Evolutionary conservation across 352 stramenopile genomes (phyloP), one percentile per base, ranked within the genome.

Genomic region (Phytophthora sp.): DNA sequence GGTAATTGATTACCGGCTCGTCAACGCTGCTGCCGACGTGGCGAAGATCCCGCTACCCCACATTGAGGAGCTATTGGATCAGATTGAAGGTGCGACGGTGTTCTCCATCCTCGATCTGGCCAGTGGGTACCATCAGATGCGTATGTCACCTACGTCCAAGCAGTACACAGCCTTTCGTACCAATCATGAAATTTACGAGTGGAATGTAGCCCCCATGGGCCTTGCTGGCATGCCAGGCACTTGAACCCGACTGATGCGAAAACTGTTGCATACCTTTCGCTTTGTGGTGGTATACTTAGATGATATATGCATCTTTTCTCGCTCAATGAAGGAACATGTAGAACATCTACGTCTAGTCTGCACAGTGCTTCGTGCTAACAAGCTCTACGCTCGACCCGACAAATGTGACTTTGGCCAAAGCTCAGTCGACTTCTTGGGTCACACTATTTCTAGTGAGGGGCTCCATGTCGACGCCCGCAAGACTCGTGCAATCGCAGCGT

Each of bases 331-430:
- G 12, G 43, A 62, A 2, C 54, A 62, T 2, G 26, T 39, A 12
- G 59, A 72, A n/a, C 72, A 75, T 18, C 13, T 80, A 1, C 35
- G 43, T 0, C 38, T 49, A 32, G 42, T 34, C 21, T 50, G 41
- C 15, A 17, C 13, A 5, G 43, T 54, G 1, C 26, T 54, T 26
- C 32, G 43, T n/a, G 23, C 27, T 26, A 17, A 55, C n/a, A 34
- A 50, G 4, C 10, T 54, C 1, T 32, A 28, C n/a, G 42, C 24
- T 13, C 1, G 20, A 3, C 21, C 7, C 2, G 2, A 4, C 2
- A 56, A 63, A 21, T 52, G 32, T 32, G 12, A 26, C 20, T 51
- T 56, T 44, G 54, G 9, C 12, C 54, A 28, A 2, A 5, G 1
- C 8, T 20, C 32, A 4, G 26, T 63, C 8, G 37, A 2, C 1